A percentile compares a stretch with the other conserved stretches of the same genome.
phyloP scores from a whole-genome alignment of 2,329 filamentous ascomycete genomes.

The Alternaria gansuensis region DNA sequence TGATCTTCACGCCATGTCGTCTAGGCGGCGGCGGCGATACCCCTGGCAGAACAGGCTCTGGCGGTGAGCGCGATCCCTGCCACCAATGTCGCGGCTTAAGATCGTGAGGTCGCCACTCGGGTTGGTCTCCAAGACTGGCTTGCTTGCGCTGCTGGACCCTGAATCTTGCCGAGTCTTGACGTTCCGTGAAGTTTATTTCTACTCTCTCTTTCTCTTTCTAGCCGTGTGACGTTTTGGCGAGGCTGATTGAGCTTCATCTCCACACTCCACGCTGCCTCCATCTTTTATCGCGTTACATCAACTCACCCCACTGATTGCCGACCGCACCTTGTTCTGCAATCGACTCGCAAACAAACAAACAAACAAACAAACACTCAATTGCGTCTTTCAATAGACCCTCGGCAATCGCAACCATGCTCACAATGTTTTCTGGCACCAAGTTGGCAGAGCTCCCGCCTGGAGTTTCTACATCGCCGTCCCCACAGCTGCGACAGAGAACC shows the following conservation, averaged over 20 bases:
- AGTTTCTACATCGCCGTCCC: conserved; percentile 25
- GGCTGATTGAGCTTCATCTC: conserved; percentile 3
- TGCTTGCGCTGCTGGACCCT: conserved; percentile 16
- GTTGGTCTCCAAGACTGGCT: background rate
- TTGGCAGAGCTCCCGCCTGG: conserved; percentile 37
- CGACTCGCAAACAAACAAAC: background rate
- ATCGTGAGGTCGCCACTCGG: conserved; percentile 37
- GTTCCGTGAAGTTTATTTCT: conserved; percentile 8
- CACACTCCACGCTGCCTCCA: conserved; percentile 2
- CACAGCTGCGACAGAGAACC: conserved; percentile 25
- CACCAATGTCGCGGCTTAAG: conserved; percentile 33
- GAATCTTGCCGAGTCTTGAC: background rate
- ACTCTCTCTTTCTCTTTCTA: conserved; percentile 10
- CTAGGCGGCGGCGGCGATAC: conserved; percentile 17
- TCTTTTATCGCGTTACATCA: background rate
- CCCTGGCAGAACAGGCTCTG: conserved; percentile 36
- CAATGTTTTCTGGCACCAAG: conserved; percentile 38
- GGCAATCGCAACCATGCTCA: conserved; percentile 32
- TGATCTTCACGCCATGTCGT: conserved; percentile 45
- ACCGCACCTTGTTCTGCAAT: background rate
- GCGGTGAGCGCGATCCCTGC: conserved; percentile 28
- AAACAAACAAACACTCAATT: conserved; percentile 8
- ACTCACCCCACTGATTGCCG: background rate
- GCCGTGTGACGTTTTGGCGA: conserved; percentile 18
- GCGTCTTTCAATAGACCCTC: conserved; percentile 28